Conservation (phyloP, 208 protist genomes). For the Leishmania gerbilli region DNA sequence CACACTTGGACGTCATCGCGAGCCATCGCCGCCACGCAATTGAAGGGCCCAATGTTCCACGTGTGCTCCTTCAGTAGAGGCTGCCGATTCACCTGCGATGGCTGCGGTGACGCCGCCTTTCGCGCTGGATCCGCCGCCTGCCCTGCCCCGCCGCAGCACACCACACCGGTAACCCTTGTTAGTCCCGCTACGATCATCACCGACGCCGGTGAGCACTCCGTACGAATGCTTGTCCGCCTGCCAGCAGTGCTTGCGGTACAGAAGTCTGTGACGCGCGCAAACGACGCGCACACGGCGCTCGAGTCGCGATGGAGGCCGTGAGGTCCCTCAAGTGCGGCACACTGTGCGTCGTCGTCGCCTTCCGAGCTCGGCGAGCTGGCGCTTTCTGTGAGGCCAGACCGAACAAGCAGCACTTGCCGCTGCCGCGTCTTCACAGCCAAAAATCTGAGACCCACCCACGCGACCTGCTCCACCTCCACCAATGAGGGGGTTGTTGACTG, state of each 20-base stretch:
- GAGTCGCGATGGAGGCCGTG: not conserved
- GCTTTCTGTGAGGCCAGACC: conserved; percentile 8
- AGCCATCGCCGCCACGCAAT: conserved; percentile 6
- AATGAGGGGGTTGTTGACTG: not conserved
- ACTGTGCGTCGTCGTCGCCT: not conserved
- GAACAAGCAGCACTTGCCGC: conserved; percentile 22
- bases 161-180: conserved; percentile 12
- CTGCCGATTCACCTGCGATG: not conserved
- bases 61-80: conserved; percentile 7
- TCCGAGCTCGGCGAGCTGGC: not conserved
- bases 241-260: not conserved
- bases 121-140: not conserved
- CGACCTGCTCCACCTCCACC: conserved; percentile 5
- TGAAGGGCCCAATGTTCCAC: conserved; percentile 26
- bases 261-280: conserved; percentile 18
- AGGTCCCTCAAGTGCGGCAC: not conserved
- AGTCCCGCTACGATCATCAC: conserved; percentile 20
- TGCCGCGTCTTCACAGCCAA: conserved; percentile 24
- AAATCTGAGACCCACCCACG: conserved; percentile 18
- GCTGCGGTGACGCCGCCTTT: not conserved
- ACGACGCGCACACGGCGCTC: conserved; percentile 8
- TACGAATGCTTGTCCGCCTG: not conserved
- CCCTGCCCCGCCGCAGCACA: not conserved
- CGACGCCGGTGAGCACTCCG: not conserved
- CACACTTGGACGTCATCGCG: not conserved